Evolutionary conservation across 2,329 filamentous ascomycete species (phyloP), one percentile per base, ranked within the genome.

Genomic region (Sporothrix schenckii): DNA sequence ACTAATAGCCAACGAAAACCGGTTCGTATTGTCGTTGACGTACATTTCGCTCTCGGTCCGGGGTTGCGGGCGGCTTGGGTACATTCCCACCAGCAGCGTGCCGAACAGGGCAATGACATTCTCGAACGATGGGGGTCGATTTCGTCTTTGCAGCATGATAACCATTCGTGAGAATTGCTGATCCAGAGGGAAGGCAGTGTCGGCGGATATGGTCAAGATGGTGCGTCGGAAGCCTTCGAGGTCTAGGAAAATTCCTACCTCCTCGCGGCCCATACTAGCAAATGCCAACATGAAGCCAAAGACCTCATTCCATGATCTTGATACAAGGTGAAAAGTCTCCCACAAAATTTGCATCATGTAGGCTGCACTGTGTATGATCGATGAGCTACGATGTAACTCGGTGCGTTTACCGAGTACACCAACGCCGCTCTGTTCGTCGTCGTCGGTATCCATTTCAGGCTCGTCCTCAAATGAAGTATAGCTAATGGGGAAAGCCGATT

Each of bases 221-320:
- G 87, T 82, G 73, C 83, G 88, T 53, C 81, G 76, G 24, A 94
- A 80, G 74, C 88, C 91, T 30, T 87, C 85, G 44, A 84, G 81
- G 13, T 88, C 85, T 30, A 94, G 81, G 30, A 93, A 81, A 6
- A 85, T 76, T 1, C 82, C 81, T 24, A 86, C 82, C 77, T 92
- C 89, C 5, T 83, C 77, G 3, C 82, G 79, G 0, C 91, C 90
- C 69, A 92, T 79, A 60, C 81, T 83, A 16, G 88, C 87, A 76
- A 94, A 90, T n/a, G 81, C 81, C n/a, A 86, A 77, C 72, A 94
- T 82, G n/a, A 91, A 84, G 14, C 86, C 85, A 76, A 94, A 94
- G 71, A 90, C 90, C 75, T 94, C 91, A 54, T 89, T 87, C 92
- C 92, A 95, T 3, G 91, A 86, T 70, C 89, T 86, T 39, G 88